Evolutionary conservation across 169 alveolate genomes (phyloP), one percentile per base, ranked within the genome.

Genomic region (Eimeria necatrix): DNA sequence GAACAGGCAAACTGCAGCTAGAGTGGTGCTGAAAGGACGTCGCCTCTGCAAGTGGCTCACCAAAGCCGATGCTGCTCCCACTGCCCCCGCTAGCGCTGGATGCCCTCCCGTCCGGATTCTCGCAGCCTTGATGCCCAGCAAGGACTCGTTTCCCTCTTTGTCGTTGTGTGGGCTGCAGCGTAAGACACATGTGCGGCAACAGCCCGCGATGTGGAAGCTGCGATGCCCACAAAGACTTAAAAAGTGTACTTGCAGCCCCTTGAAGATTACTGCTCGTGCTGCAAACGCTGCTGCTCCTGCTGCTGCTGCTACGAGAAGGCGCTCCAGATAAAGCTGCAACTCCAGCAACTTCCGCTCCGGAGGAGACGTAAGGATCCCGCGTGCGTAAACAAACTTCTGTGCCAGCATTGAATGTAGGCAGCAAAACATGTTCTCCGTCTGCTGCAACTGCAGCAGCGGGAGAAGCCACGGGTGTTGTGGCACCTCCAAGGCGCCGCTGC

Each of bases 401-500:
- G 1, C 74, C 53, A 32, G 26, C 18, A 53, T 3, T 32, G 20
- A 71, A n/a, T 14, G 70, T 52, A 4, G 90, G 52, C 10, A 81
- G 90, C 74, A 81, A 56, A 26, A 53, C 26, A 24, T 24, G 18
- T 12, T 81, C 90, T 9, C 56, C 90, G 74, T 81, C 90, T 49
- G 92, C 64, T 8, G 26, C 60, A 85, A 61, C 76, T 9, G 64
- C 92, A 60, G 81, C 41, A 85, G 92, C 61, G 49, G 76, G 80
- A 60, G 92, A 56, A 85, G 92, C 92, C 76, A 85, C 26, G 4
- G 92, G 92, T 5, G 92, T 85, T 32, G 92, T n/a, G 51, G 92
- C 92, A 32, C 81, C 92, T 51, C 92, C 92, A 5, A 56, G 81
- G 61, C 92, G 92, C 49, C 92, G 80, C 81, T 85, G 92, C 81